Percentiles rank a stretch among this genome's conserved stretches.
Conservation (phyloP, 192 early-diverging fungal species). For the Linnemannia hyalina region DNA sequence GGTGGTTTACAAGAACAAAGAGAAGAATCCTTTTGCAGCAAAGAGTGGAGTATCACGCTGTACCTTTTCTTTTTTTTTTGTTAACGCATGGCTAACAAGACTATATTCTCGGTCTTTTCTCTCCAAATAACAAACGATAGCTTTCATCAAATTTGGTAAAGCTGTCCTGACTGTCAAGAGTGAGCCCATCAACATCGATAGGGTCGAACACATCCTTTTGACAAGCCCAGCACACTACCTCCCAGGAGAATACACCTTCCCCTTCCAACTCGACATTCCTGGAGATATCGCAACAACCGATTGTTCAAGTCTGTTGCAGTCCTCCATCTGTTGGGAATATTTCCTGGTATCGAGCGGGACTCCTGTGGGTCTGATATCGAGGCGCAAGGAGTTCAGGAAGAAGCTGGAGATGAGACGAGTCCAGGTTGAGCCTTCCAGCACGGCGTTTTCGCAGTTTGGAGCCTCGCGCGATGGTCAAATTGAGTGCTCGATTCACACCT, state of each 20-base stretch:
- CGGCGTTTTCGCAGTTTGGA: neutral
- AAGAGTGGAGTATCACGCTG: too few species aligned
- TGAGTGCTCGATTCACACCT: slow-evolving; percentile 17
- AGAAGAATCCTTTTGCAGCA: too few species aligned
- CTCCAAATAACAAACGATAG: neutral
- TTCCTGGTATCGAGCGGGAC: slow-evolving; percentile 4
- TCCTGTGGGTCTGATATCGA: slow-evolving; percentile 1
- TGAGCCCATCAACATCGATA: slow-evolving; percentile 20
- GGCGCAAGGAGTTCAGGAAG: slow-evolving; percentile 14
- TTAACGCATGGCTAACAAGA: too few species aligned
- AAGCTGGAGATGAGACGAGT: neutral
- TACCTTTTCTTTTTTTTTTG: too few species aligned
- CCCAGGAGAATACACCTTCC: slow-evolving; percentile 16
- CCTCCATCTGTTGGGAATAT: slow-evolving; percentile 1
- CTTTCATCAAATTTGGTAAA: neutral
- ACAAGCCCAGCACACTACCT: neutral
- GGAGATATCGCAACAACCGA: slow-evolving; percentile 20
- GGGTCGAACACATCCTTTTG: neutral
- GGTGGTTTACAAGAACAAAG: too few species aligned
- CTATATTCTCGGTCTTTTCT: too few species aligned
- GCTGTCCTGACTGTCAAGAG: slow-evolving; percentile 6
- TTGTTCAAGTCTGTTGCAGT: neutral
- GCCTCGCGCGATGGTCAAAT: neutral
- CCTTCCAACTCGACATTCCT: slow-evolving; percentile 18
- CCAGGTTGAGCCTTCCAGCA: slow-evolving; percentile 17